These are phyloP conservation scores for Entomortierella parvispora DNA, from an alignment of 192 early-diverging fungal species.

Conservation along the genomic window DNA sequence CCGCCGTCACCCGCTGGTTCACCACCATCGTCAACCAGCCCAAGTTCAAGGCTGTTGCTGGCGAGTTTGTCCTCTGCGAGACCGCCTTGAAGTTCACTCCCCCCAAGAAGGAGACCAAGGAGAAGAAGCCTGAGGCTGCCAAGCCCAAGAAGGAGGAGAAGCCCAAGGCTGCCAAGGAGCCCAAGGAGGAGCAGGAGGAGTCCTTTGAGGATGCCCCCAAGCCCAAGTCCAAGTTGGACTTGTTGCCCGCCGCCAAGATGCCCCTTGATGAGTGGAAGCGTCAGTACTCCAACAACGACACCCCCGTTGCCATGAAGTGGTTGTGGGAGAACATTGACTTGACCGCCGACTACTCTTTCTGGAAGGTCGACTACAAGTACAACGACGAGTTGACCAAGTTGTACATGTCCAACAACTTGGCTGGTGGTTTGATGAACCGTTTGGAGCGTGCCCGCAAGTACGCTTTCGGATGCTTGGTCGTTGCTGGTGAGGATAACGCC, in stretches of 20 bases:
- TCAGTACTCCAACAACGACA: slow-evolving; percentile 94
- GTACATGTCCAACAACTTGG: slow-evolving; percentile 92
- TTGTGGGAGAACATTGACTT: slow-evolving; percentile 89
- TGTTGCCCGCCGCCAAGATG: slow-evolving; percentile 80
- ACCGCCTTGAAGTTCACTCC: not conserved
- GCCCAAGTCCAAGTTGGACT: slow-evolving; percentile 86
- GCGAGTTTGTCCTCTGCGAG: slow-evolving; percentile 43
- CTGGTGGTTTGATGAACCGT: slow-evolving; percentile 89
- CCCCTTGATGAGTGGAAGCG: slow-evolving; percentile 91
- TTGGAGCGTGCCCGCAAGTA: slow-evolving; percentile 89
- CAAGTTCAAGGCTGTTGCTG: slow-evolving; percentile 80
- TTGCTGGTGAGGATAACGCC: slow-evolving; percentile 79
- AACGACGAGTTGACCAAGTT: slow-evolving; percentile 83
- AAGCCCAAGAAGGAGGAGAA: slow-evolving; percentile 53
- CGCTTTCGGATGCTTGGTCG: slow-evolving; percentile 84
- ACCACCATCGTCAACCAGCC: slow-evolving; percentile 80
- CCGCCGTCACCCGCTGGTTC: slow-evolving; percentile 91
- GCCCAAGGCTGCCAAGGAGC: slow-evolving; percentile 54
- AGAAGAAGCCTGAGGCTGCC: slow-evolving; percentile 65
- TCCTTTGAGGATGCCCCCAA: slow-evolving; percentile 69
- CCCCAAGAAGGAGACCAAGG: slow-evolving; percentile 68
- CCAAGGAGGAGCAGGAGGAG: slow-evolving; percentile 59
- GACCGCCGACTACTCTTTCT: slow-evolving; percentile 84
- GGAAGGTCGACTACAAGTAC: slow-evolving; percentile 91
- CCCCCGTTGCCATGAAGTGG: slow-evolving; percentile 83